Percentiles rank a stretch among this genome's conserved stretches.
Evolutionary conservation across 768 basidiomycete species (phyloP).

Genomic region (Termitomyces sp.): DNA sequence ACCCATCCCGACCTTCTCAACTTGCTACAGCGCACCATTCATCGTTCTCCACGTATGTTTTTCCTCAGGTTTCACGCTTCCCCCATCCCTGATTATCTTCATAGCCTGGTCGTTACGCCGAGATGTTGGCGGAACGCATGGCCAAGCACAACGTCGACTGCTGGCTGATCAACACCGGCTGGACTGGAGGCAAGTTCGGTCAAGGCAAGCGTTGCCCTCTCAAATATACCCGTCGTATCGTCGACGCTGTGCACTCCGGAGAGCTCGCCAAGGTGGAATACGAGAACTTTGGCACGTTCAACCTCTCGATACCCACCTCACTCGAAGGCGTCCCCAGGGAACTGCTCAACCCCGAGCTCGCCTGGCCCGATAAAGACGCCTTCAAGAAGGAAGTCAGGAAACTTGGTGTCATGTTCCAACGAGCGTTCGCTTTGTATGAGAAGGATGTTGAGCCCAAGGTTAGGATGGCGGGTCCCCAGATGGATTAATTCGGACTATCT

Average conservation of each 20-base stretch:
- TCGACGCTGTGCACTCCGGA: slow-evolving; percentile 96
- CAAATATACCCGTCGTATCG: slow-evolving; percentile 92
- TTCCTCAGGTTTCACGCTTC: not conserved
- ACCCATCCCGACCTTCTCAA: slow-evolving; percentile 98
- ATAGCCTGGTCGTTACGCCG: slow-evolving; percentile 90
- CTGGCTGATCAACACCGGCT: slow-evolving; percentile 99
- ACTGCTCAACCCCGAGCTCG: slow-evolving; percentile 81
- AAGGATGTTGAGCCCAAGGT: slow-evolving; percentile 80
- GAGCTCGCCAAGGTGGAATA: slow-evolving; percentile 84
- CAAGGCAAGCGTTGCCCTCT: slow-evolving; percentile 92
- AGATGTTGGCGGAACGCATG: slow-evolving; percentile 97
- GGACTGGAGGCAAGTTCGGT: slow-evolving; percentile 94
- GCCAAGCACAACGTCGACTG: slow-evolving; percentile 83
- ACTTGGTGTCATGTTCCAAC: slow-evolving; percentile 90
- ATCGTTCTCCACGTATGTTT: slow-evolving; percentile 87
- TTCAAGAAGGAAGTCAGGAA: slow-evolving; percentile 88
- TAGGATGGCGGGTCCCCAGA: slow-evolving; percentile 72
- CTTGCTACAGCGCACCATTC: slow-evolving; percentile 99
- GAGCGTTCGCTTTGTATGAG: slow-evolving; percentile 92
- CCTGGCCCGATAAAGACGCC: slow-evolving; percentile 87
- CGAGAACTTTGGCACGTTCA: slow-evolving; percentile 82
- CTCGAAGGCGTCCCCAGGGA: slow-evolving; percentile 89
- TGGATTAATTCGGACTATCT: slow-evolving; percentile 17
- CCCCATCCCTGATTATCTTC: not conserved
- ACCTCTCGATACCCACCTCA: slow-evolving; percentile 76